These are phyloP conservation scores for Nicotiana attenuata DNA, from an alignment of 257 asterid genomes.

Conservation along the genomic window DNA sequence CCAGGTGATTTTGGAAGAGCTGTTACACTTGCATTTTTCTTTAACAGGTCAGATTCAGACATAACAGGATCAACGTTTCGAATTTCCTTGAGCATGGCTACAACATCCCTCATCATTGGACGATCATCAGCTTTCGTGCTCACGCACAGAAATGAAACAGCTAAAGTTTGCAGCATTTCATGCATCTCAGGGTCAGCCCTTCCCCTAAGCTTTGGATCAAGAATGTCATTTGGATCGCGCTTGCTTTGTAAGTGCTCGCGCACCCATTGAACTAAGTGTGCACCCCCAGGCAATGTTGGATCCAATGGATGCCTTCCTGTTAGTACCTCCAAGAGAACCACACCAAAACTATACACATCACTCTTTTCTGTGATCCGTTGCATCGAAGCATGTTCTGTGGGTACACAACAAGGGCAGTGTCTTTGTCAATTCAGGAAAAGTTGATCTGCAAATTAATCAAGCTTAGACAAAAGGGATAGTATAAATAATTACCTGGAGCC, in stretches of 20 bases:
- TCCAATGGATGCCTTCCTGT: constrained; percentile 96
- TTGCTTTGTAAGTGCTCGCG: constrained; percentile 60
- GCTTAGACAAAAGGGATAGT: not conserved
- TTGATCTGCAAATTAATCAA: not conserved
- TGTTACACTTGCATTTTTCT: constrained; percentile 30
- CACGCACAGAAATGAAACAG: constrained; percentile 83
- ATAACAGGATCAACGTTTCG: constrained; percentile 49
- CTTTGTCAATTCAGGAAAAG: constrained; percentile 11
- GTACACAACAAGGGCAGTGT: not conserved
- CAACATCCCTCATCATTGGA: constrained; percentile 89
- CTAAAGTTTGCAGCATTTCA: constrained; percentile 88
- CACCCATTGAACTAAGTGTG: constrained; percentile 86
- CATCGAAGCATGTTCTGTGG: constrained; percentile 79
- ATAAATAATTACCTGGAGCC: constrained; percentile 75
- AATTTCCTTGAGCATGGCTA: constrained; percentile 88
- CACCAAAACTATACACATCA: constrained; percentile 87
- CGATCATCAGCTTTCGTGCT: constrained; percentile 64
- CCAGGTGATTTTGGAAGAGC: constrained; percentile 40
- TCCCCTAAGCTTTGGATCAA: constrained; percentile 88
- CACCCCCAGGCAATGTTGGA: constrained; percentile 81
- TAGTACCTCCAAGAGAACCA: constrained; percentile 76
- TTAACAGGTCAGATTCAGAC: constrained; percentile 46
- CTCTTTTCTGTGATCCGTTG: constrained; percentile 76
- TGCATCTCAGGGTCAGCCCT: constrained; percentile 91
- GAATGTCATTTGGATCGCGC: constrained; percentile 54